Evolutionary conservation across 768 basidiomycete genomes (phyloP), one percentile per base, ranked within the genome.

Genomic region (Antrodiella citrinella): DNA sequence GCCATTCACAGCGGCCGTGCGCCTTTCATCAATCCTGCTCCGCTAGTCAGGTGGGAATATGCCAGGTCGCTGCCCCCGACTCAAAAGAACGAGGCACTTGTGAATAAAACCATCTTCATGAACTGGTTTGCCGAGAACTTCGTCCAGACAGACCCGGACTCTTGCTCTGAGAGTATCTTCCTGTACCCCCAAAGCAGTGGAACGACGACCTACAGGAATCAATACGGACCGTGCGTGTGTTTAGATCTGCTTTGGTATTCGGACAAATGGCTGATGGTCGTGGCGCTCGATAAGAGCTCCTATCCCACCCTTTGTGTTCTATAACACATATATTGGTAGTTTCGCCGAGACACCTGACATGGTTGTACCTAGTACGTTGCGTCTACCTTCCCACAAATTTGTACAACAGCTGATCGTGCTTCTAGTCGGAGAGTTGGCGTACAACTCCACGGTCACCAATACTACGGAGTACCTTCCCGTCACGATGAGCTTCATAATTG

Each of bases 11-110:
- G 47, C 9, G 62, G 62, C 12, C 58, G 59, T 2, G 55, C 44
- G 43, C 64, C 64, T 7, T 64, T 64, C 59, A 59, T 65, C 46
- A 51, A 65, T 51, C 64, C 64, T 19, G 58, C 61, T 4, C 62
- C 62, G 5, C 49, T 59, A 13, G 56, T 53, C 9, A 59, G 62
- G 1, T 65, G 64, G 64, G 35, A 9, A 19, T 63, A 59, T 23
- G 61, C 55, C 2, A 55, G 59, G 15, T 51, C 42, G 23, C 49
- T 60, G 38, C 50, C 55, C 4, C 40, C 50, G 0, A 56, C 54
- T 2, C 45, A 51, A n/a, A 58, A 59, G 44, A 49, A 47, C 13
- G 58, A 58, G 41, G 62, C 56, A 1, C 39, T 62, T 30, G 50
- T 50, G 26, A 62, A 61, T 54, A 64, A 62, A 51, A 59, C 60